phyloP scores from a whole-genome alignment of 2,329 filamentous ascomycete species.

The Cadophora gregata region DNA sequence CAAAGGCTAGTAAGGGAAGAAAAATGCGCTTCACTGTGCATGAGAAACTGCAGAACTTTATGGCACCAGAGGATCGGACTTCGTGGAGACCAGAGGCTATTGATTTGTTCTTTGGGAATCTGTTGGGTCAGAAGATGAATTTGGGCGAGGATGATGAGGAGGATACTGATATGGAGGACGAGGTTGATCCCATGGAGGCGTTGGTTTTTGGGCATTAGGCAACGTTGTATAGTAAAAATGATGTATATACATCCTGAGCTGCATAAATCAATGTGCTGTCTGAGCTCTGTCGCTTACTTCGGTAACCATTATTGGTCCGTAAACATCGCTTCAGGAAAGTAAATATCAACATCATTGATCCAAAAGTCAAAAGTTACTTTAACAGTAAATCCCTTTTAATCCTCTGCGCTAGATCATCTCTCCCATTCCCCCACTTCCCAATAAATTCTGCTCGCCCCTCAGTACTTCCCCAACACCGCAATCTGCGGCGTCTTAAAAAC shows the following conservation, averaged over 20 bases:
- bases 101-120: constrained; percentile 75
- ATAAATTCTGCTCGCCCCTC: neutral
- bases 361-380: too few species aligned
- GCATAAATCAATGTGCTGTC: neutral
- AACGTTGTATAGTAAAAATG: neutral
- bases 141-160: constrained; percentile 66
- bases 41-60: constrained; percentile 97
- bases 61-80: constrained; percentile 86
- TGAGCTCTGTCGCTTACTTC: neutral
- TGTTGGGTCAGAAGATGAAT: constrained; percentile 74
- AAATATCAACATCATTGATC: neutral
- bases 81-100: constrained; percentile 82
- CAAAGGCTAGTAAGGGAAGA: constrained; percentile 91
- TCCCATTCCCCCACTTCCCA: too few species aligned
- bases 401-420: too few species aligned
- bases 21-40: constrained; percentile 95
- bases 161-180: constrained; percentile 46
- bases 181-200: constrained; percentile 28
- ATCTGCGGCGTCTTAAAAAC: constrained; percentile 14
- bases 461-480: constrained; percentile 14
- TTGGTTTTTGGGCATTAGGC: constrained; percentile 15
- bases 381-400: too few species aligned
- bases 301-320: neutral
- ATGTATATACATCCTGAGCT: neutral
- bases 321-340: neutral